These are phyloP conservation scores for Aspergillus bombycis DNA, from an alignment of 2,329 filamentous ascomycete genomes.

Conservation along the genomic window DNA sequence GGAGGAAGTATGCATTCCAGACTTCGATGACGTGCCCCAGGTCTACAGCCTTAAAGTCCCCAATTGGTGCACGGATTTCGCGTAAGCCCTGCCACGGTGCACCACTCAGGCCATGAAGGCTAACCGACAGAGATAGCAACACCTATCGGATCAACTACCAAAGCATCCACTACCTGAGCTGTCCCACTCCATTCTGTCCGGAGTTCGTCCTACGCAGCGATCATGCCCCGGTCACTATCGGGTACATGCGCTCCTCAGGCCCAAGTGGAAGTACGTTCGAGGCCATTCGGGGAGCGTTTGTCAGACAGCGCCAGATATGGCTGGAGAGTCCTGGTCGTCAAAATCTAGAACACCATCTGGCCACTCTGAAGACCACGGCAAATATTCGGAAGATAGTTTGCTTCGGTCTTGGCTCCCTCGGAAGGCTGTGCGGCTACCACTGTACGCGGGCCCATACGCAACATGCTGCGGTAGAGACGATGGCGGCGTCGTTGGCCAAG, in stretches of 20 bases:
- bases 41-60: slow-evolving; percentile 23
- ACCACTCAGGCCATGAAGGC: not conserved
- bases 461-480: slow-evolving; percentile 29
- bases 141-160: slow-evolving; percentile 25
- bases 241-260: slow-evolving; percentile 15
- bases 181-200: slow-evolving; percentile 16
- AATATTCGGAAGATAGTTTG: slow-evolving; percentile 29
- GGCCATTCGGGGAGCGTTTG: slow-evolving; percentile 16
- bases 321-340: slow-evolving; percentile 21
- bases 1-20: slow-evolving; percentile 21
- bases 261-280: slow-evolving; percentile 3
- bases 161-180: slow-evolving; percentile 23
- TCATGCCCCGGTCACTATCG: slow-evolving; percentile 21
- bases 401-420: slow-evolving; percentile 27
- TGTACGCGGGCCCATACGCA: slow-evolving; percentile 22
- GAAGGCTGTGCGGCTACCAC: slow-evolving; percentile 1
- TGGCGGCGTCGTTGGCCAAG: slow-evolving; percentile 20
- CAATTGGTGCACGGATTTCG: slow-evolving; percentile 19
- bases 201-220: slow-evolving; percentile 16
- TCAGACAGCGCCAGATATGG: slow-evolving; percentile 21
- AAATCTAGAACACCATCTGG: slow-evolving; percentile 18
- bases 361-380: slow-evolving; percentile 1
- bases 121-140: slow-evolving; percentile 13
- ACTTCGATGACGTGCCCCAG: slow-evolving; percentile 20
- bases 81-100: slow-evolving; percentile 12